Conservation (phyloP, 2,329 filamentous ascomycete genomes). For the Thermomyces lanuginosus region DNA sequence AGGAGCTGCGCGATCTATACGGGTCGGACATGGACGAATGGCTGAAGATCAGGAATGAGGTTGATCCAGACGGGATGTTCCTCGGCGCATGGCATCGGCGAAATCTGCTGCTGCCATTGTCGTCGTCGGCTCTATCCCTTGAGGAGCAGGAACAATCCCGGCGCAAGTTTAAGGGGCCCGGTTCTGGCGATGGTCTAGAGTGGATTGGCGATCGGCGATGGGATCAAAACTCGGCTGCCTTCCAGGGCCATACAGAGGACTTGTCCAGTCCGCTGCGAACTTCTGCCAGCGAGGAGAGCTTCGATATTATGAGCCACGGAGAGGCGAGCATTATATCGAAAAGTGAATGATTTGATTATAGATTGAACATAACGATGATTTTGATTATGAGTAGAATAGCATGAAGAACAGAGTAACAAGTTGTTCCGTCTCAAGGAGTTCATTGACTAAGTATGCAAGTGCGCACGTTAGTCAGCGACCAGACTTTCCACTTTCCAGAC, state of each 20-base stretch:
- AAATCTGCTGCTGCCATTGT: constrained; percentile 35
- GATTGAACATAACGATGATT: too few relatives aligned
- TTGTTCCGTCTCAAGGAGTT: too few relatives aligned
- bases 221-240: constrained; percentile 7
- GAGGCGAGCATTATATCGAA: constrained; percentile 29
- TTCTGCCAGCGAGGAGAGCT: constrained; percentile 32
- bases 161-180: constrained; percentile 12
- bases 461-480: too few relatives aligned
- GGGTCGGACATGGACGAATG: constrained; percentile 50
- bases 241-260: constrained; percentile 1
- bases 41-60: constrained; percentile 49
- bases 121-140: constrained; percentile 13
- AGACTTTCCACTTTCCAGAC: too few relatives aligned
- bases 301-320: constrained; percentile 28
- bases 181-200: constrained; percentile 25
- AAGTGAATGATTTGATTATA: too few relatives aligned
- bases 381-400: too few relatives aligned
- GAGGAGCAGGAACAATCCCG: constrained; percentile 28
- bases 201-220: constrained; percentile 25
- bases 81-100: constrained; percentile 77
- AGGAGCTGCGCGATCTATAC: constrained; percentile 51
- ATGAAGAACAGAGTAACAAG: too few relatives aligned
- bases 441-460: too few relatives aligned
- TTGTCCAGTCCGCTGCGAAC: constrained; percentile 21
- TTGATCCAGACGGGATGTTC: constrained; percentile 73